Base-by-base conservation (phyloP, 768 basidiomycete species). In the Termitomyces eurrhizus region DNA sequence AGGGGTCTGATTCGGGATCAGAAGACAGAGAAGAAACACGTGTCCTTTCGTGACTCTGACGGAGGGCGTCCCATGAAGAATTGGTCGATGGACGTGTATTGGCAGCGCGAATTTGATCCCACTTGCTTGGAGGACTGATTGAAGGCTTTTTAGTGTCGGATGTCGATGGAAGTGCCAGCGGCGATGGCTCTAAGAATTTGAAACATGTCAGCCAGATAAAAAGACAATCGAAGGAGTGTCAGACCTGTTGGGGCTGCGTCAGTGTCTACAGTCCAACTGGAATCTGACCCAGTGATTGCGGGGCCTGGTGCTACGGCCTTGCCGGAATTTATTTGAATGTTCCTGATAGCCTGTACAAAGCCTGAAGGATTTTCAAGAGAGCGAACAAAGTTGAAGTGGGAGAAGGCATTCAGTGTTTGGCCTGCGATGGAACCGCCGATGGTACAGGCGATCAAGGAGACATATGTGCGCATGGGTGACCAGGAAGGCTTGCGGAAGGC, bases 31-130 rank as follows among this genome's bases (percentile, higher is more conserved):
- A 61, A 53, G 69, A 62, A 3, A 76, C 58, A 58, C 72, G 60
- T 9, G 66, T 59, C 62, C 74, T 77, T 68, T 82, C 80, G 62
- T 87, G 78, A 51, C 75, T 77, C 68, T 88, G 85, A 36, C 89
- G 83, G 24, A 91, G 75, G 29, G 73, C 69, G 65, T 90, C 89
- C 89, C 89, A 90, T 4, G 86, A 77, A 21, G 89, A 89, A 41
- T 70, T 77, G 16, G 72, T 60, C 35, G 71, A 74, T 21, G 75
- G 71, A 16, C 73, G 74, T 51, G 69, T 63, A 61, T 87, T 87
- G 36, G 75, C 80, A 48, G 76, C 74, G 57, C 88, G 84, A 51
- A 91, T 85, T 62, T 86, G 80, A 37, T 88, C 86, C 89, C 89
- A 91, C 61, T 76, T 82, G 55, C 72, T 81, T 41, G 60, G 61